Evolutionary conservation across 108 stramenopile genomes (phyloP).

Genomic region (Nitzschia inconspicua): DNA sequence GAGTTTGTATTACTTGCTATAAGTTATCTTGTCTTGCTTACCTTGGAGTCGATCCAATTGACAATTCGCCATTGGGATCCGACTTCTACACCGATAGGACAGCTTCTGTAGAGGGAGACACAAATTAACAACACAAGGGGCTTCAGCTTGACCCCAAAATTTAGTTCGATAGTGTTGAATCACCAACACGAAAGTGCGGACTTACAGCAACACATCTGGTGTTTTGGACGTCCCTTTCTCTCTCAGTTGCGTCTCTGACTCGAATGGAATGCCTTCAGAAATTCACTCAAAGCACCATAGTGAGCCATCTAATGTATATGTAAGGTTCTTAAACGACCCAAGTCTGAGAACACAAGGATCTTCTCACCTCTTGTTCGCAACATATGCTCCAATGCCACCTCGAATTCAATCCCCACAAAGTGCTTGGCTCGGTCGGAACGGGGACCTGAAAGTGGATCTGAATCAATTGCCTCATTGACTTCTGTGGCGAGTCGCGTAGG

Average conservation of each 20-base stretch:
- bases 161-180: slow-evolving; percentile 29
- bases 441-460: slow-evolving; percentile 81
- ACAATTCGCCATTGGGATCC: slow-evolving; percentile 70
- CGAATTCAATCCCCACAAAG: slow-evolving; percentile 73
- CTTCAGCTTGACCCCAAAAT: neutral
- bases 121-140: neutral
- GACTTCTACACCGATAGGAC: slow-evolving; percentile 16
- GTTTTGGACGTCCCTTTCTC: slow-evolving; percentile 67
- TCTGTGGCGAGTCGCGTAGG: slow-evolving; percentile 57
- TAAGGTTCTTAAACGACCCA: neutral
- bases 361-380: slow-evolving; percentile 55
- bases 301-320: neutral
- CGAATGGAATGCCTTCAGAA: slow-evolving; percentile 76
- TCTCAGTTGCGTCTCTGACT: slow-evolving; percentile 74
- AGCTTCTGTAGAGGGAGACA: neutral
- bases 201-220: slow-evolving; percentile 70
- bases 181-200: slow-evolving; percentile 44
- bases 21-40: slow-evolving; percentile 18
- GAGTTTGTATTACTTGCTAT: too few species aligned
- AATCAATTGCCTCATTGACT: slow-evolving; percentile 55
- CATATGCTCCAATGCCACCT: slow-evolving; percentile 56
- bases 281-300: too few species aligned
- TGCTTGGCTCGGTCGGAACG: slow-evolving; percentile 55
- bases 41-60: slow-evolving; percentile 88
- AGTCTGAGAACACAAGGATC: neutral